These are phyloP conservation scores for Kentomonas sorsogonicus DNA, from an alignment of 208 protist species.

Conservation along the genomic window DNA sequence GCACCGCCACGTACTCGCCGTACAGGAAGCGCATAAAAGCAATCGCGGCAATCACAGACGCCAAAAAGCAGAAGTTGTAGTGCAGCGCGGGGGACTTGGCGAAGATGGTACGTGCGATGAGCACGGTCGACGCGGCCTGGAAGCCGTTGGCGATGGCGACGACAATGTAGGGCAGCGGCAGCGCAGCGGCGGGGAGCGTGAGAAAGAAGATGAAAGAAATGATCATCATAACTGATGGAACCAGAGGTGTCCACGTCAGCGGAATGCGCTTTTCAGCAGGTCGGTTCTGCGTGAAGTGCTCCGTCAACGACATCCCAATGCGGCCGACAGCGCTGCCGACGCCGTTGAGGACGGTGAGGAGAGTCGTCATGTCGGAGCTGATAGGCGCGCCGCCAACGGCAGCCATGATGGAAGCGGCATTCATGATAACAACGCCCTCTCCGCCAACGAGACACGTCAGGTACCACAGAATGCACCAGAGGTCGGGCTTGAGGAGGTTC, in stretches of 20 bases:
- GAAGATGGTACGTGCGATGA: constrained; percentile 48
- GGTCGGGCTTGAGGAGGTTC: constrained; percentile 10
- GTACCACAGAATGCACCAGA: constrained; percentile 20
- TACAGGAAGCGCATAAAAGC: constrained; percentile 50
- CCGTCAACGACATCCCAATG: constrained; percentile 34
- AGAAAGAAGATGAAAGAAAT: constrained; percentile 32
- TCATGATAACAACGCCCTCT: constrained; percentile 34
- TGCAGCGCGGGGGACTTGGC: constrained; percentile 46
- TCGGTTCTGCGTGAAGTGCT: constrained; percentile 33
- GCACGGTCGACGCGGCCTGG: constrained; percentile 29
- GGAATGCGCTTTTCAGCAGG: constrained; percentile 41
- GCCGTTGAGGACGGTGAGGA: constrained; percentile 40
- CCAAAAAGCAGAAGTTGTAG: constrained; percentile 43
- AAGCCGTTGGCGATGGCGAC: constrained; percentile 43
- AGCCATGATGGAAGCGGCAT: constrained; percentile 31
- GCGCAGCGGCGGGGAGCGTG: constrained; percentile 14
- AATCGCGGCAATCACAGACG: constrained; percentile 23
- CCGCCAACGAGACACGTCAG: constrained; percentile 25
- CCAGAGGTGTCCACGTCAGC: constrained; percentile 31
- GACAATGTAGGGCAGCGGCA: constrained; percentile 33
- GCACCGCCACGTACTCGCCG: constrained; percentile 43
- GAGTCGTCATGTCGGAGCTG: constrained; percentile 17
- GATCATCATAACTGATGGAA: constrained; percentile 32
- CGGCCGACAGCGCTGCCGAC: constrained; percentile 36
- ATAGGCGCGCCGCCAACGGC: constrained; percentile 30